Conservation (phyloP, 768 basidiomycete genomes). For the Suillus occidentalis region DNA sequence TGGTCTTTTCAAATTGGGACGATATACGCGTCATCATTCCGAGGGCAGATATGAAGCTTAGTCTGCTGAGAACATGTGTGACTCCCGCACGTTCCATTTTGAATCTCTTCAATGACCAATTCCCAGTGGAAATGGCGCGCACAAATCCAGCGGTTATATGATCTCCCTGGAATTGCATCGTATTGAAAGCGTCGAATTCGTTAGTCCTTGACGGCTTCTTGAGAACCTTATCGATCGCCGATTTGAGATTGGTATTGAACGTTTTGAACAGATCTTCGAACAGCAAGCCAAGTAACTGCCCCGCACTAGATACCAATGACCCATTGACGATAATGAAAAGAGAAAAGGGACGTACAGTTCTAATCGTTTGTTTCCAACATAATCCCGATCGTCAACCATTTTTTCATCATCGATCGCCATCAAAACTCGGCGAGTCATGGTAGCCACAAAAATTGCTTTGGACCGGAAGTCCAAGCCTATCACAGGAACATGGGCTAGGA, state of each 20-base stretch:
- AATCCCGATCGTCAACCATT: conserved; percentile 98
- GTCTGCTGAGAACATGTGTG: conserved; percentile 92
- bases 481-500: conserved; percentile 95
- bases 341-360: conserved; percentile 69
- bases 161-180: conserved; percentile 95
- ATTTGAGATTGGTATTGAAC: conserved; percentile 94
- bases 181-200: conserved; percentile 93
- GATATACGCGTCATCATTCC: conserved; percentile 99
- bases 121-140: conserved; percentile 97
- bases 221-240: conserved; percentile 93
- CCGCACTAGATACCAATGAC: conserved; percentile 59
- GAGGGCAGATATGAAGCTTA: conserved; percentile 95
- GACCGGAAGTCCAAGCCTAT: conserved; percentile 84
- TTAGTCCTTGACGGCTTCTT: conserved; percentile 94
- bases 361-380: conserved; percentile 97
- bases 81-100: conserved; percentile 99
- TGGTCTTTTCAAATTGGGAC: conserved; percentile 98
- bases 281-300: conserved; percentile 90
- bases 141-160: conserved; percentile 95
- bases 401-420: conserved; percentile 97
- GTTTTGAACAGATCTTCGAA: conserved; percentile 99
- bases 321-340: conserved; percentile 12
- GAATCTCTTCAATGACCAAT: conserved; percentile 98
- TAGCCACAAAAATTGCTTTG: conserved; percentile 96
- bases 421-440: conserved; percentile 94